Percentiles rank a stretch among this genome's conserved stretches.
Evolutionary conservation across 2,329 filamentous ascomycete species (phyloP).

Genomic region (Hypoxylon rubiginosum): DNA sequence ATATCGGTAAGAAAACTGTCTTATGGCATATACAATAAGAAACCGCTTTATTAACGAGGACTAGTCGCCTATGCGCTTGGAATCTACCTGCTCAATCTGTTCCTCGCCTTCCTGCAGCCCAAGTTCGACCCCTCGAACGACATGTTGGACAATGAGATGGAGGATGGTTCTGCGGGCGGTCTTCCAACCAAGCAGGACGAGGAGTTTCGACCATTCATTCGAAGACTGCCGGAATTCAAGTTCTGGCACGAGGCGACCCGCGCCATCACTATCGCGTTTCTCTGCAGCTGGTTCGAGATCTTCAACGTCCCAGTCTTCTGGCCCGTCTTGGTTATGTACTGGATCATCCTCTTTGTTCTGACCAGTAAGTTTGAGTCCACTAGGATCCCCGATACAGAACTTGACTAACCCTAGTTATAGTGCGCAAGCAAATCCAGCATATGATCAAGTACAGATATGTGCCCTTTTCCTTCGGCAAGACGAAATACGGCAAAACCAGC

Average conservation of each 20-base stretch:
- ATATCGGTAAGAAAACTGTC: conserved; percentile 78
- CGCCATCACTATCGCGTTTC: conserved; percentile 84
- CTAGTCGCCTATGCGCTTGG: conserved; percentile 95
- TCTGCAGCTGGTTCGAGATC: conserved; percentile 92
- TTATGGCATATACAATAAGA: background rate
- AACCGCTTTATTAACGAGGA: conserved; percentile 29
- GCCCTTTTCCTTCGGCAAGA: conserved; percentile 92
- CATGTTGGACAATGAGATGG: conserved; percentile 91
- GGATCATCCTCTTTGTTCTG: conserved; percentile 94
- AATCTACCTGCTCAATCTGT: conserved; percentile 98
- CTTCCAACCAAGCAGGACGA: conserved; percentile 96
- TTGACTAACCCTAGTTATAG: conserved; percentile 60
- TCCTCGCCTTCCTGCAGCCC: conserved; percentile 97
- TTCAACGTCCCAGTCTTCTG: conserved; percentile 99
- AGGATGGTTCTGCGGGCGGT: conserved; percentile 85
- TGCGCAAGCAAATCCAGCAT: conserved; percentile 99
- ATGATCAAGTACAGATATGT: conserved; percentile 99
- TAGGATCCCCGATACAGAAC: background rate
- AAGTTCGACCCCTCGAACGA: conserved; percentile 99
- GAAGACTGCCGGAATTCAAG: conserved; percentile 97
- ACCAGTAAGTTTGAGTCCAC: conserved; percentile 86
- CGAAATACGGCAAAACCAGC: conserved; percentile 78
- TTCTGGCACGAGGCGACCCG: conserved; percentile 98
- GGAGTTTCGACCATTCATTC: conserved; percentile 97
- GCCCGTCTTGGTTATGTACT: conserved; percentile 98